Base-by-base conservation (phyloP, 1,284 basidiomycete genomes). In the Cryptococcus floricola region DNA sequence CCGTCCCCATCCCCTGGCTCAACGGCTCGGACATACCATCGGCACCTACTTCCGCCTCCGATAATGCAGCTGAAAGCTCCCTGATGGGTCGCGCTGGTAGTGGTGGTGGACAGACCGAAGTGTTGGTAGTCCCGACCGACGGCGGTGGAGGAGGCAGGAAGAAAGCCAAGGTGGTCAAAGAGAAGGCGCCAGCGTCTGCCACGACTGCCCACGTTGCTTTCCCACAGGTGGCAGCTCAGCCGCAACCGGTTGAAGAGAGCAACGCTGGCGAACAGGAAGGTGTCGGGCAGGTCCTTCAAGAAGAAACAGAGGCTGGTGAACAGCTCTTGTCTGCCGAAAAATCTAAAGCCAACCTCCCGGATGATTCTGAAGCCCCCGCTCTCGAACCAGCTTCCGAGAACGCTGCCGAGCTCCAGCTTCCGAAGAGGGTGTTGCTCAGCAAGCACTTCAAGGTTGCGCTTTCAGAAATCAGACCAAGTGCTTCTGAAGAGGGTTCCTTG, bases 381-480 rank as follows among this genome's bases (percentile, higher is more conserved):
- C n/a, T 42, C 19, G 45, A 46, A 28, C 10, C 45, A 4, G 19
- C 45, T 8, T 10, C 10, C 4, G 18, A 18, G 9, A 5, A 23
- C 25, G 25, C 18, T 9, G 18, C 18, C 7, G 45, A 46, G 16
- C 25, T 44, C 39, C 47, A 25, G 18, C 13, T 18, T n/a, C 43
- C 57, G 12, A 39, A 50, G 19, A 41, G 64, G 23, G 53, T 62
- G 0, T 47, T 69, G 38, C 47, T 27, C 10, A 57, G 54, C 53
- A 83, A 80, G 57, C 88, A 95, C 69, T 94, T 95, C 69, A 79
- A 80, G 38, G 86, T 87, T 64, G 91, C 91, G 0, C 80, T 93
- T 49, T 85, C 83, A 64, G 90, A 94, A 74, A 92, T 94, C 62
- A 87, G 88, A 1, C 89, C 91, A 9, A 90, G 88, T 0, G 87